Evolutionary conservation across 352 stramenopile genomes (phyloP).

Genomic region (Pythium guiyangense): DNA sequence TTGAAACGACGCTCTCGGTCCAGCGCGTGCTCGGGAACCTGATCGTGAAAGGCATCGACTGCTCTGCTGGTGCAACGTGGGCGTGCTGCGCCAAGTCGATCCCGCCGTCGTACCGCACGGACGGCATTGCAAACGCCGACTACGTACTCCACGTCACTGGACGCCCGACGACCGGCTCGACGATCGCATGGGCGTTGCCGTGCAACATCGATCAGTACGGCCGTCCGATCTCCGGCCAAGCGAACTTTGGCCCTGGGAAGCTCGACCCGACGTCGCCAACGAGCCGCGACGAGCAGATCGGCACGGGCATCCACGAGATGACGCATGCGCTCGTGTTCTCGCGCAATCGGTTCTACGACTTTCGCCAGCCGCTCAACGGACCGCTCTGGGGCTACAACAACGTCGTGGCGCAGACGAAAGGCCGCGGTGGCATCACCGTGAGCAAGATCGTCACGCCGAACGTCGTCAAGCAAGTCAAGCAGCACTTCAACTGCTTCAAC

Average conservation of each 20-base stretch:
- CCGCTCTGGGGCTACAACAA: constrained; percentile 57
- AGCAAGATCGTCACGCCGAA: constrained; percentile 76
- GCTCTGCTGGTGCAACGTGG: constrained; percentile 37
- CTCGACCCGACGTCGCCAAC: constrained; percentile 43
- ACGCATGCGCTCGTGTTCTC: constrained; percentile 82
- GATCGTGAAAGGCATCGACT: constrained; percentile 49
- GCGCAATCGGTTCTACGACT: constrained; percentile 47
- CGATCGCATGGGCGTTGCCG: constrained; percentile 74
- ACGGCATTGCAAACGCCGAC: constrained; percentile 61
- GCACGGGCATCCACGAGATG: constrained; percentile 78
- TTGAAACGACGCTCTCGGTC: constrained; percentile 55
- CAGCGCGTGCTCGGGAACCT: constrained; percentile 65
- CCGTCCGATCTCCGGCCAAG: constrained; percentile 71
- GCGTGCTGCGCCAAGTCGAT: constrained; percentile 59
- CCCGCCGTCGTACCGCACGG: constrained; percentile 35
- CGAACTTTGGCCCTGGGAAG: constrained; percentile 68
- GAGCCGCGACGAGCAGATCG: constrained; percentile 54
- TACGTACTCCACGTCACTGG: constrained; percentile 77
- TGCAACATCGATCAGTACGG: constrained; percentile 81
- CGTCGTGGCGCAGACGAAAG: constrained; percentile 43
- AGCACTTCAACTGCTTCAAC: constrained; percentile 74
- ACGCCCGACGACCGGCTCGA: constrained; percentile 58
- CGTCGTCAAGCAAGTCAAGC: constrained; percentile 58
- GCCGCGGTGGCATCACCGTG: constrained; percentile 41
- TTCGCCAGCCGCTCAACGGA: constrained; percentile 58